Percentiles rank a stretch among this genome's conserved stretches.
These are phyloP conservation scores for Leccinum insolens DNA, from an alignment of 1,284 basidiomycete genomes.

Conservation along the genomic window DNA sequence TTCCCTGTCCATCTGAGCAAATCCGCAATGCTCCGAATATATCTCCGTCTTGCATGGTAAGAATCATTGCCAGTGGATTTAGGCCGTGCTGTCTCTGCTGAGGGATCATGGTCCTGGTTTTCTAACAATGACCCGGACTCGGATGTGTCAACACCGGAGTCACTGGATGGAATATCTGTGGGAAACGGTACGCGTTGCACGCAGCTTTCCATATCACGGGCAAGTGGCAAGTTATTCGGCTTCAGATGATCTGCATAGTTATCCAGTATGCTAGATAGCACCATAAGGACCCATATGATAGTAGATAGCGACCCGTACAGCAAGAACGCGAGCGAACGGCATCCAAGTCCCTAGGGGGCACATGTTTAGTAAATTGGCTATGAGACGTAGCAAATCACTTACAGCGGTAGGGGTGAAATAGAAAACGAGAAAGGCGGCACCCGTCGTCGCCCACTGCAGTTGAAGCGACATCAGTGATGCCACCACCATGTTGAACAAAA, in stretches of 20 bases:
- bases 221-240: not conserved
- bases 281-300: slow-evolving; percentile 39
- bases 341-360: slow-evolving; percentile 37
- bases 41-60: too few relatives aligned
- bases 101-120: too few relatives aligned
- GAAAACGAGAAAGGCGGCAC: too few relatives aligned
- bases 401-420: slow-evolving; percentile 42
- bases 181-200: not conserved
- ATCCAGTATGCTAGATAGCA: slow-evolving; percentile 39
- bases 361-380: not conserved
- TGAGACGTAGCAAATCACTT: slow-evolving; percentile 3
- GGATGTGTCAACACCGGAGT: too few relatives aligned
- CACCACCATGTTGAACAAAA: slow-evolving; percentile 34
- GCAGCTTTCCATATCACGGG: slow-evolving; percentile 1
- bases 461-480: too few relatives aligned
- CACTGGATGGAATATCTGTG: too few relatives aligned
- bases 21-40: slow-evolving; percentile 7
- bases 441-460: too few relatives aligned
- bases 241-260: slow-evolving; percentile 29
- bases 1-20: slow-evolving; percentile 28
- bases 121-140: too few relatives aligned
- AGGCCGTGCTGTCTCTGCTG: not conserved
- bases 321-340: slow-evolving; percentile 41
- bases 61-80: too few relatives aligned
- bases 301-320: slow-evolving; percentile 42